phyloP scores from a whole-genome alignment of 352 stramenopile species.

The Globisporangium parvum region DNA sequence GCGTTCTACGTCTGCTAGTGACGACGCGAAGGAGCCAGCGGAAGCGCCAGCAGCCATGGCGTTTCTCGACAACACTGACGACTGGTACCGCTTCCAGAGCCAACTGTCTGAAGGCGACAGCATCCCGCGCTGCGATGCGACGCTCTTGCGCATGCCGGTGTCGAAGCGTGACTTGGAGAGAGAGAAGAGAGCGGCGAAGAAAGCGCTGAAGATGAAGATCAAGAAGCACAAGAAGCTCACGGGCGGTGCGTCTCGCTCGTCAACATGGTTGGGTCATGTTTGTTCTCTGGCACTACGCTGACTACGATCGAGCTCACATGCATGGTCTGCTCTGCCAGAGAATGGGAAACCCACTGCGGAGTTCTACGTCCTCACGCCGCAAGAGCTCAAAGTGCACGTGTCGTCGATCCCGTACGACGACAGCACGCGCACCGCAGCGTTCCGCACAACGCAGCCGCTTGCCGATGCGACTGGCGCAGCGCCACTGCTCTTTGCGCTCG shows the following conservation, averaged over 20 bases:
- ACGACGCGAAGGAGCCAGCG: no score
- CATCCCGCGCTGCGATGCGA: constrained; percentile 70
- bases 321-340: constrained; percentile 15
- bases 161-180: constrained; percentile 73
- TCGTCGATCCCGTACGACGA: constrained; percentile 49
- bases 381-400: constrained; percentile 53
- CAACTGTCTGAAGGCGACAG: constrained; percentile 67
- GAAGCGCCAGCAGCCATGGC: constrained; percentile 6
- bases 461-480: constrained; percentile 18
- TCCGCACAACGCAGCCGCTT: constrained; percentile 36
- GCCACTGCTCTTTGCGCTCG: constrained; percentile 62
- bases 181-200: constrained; percentile 70
- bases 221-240: constrained; percentile 83
- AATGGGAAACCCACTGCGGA: constrained; percentile 45
- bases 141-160: constrained; percentile 59
- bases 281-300: background rate
- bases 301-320: background rate
- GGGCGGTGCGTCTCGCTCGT: constrained; percentile 20
- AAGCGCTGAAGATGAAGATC: constrained; percentile 83
- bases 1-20: background rate
- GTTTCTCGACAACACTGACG: constrained; percentile 32
- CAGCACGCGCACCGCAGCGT: constrained; percentile 24
- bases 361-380: constrained; percentile 69
- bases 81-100: constrained; percentile 37
- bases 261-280: background rate